Percentiles rank a stretch among this genome's conserved stretches.
These are phyloP conservation scores for Hypoxylon sp. DNA, from an alignment of 2,329 filamentous ascomycete species.

Conservation along the genomic window DNA sequence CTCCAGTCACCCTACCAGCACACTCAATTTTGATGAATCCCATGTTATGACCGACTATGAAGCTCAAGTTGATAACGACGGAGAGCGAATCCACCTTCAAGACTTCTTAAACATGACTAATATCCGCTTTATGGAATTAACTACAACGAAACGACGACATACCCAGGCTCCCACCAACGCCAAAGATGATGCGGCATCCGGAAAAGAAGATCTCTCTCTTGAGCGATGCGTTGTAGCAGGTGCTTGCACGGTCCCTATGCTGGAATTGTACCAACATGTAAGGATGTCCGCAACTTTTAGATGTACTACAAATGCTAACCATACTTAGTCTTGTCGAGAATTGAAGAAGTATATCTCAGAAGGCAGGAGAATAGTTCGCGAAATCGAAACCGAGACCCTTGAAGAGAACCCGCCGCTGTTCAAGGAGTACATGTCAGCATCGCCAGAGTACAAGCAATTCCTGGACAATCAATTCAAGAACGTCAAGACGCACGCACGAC, in stretches of 20 bases:
- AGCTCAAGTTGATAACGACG: slow-evolving; percentile 62
- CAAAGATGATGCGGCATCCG: slow-evolving; percentile 58
- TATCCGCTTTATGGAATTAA: slow-evolving; percentile 98
- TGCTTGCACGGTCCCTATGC: slow-evolving; percentile 90
- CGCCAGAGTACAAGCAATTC: slow-evolving; percentile 82
- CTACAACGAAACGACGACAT: slow-evolving; percentile 92
- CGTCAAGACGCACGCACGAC: slow-evolving; percentile 89
- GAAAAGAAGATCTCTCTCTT: slow-evolving; percentile 68
- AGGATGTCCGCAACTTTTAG: slow-evolving; percentile 50
- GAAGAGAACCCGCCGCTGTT: slow-evolving; percentile 93
- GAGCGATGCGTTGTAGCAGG: slow-evolving; percentile 88
- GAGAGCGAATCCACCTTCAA: slow-evolving; percentile 81
- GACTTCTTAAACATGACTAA: slow-evolving; percentile 96
- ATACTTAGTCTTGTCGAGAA: slow-evolving; percentile 80
- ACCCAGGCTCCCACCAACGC: slow-evolving; percentile 74
- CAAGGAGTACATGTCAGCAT: slow-evolving; percentile 88
- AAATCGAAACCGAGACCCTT: slow-evolving; percentile 89
- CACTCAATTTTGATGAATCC: slow-evolving; percentile 60
- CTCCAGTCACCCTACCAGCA: slow-evolving; percentile 60
- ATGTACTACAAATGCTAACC: slow-evolving; percentile 46
- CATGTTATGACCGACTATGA: slow-evolving; percentile 57
- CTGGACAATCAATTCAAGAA: slow-evolving; percentile 99
- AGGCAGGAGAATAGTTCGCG: slow-evolving; percentile 87
- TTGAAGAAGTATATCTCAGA: slow-evolving; percentile 97
- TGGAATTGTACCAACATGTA: slow-evolving; percentile 93